Conservation (phyloP, 805 yeast species). For the Yarrowia keelungensis region DNA sequence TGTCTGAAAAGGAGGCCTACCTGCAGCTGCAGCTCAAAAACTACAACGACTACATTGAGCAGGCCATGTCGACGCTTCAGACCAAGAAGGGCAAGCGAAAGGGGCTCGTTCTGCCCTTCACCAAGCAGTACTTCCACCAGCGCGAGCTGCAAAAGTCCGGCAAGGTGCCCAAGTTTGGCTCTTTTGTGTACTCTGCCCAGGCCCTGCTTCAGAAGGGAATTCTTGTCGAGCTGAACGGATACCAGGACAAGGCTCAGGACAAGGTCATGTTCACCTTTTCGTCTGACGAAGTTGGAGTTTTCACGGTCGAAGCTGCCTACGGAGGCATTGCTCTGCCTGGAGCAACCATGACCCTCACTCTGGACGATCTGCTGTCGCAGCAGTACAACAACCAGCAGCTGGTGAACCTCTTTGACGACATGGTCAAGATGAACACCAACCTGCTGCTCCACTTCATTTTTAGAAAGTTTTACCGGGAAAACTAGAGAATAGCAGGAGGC, state of each 20-base stretch:
- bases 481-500: background rate
- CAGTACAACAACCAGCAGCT: slow-evolving; percentile 72
- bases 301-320: slow-evolving; percentile 75
- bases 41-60: slow-evolving; percentile 58
- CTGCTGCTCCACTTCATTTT: slow-evolving; percentile 72
- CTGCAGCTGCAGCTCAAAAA: slow-evolving; percentile 54
- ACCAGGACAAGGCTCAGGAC: slow-evolving; percentile 57
- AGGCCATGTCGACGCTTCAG: slow-evolving; percentile 60
- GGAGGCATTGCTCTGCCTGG: slow-evolving; percentile 67
- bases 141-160: slow-evolving; percentile 71
- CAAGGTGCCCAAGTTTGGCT: slow-evolving; percentile 74
- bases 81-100: slow-evolving; percentile 49
- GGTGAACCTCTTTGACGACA: slow-evolving; percentile 67
- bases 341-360: slow-evolving; percentile 59
- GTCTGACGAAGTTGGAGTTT: slow-evolving; percentile 74
- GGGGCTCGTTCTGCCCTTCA: slow-evolving; percentile 57
- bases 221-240: slow-evolving; percentile 65
- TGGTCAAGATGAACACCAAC: slow-evolving; percentile 72
- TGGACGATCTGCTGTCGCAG: slow-evolving; percentile 72
- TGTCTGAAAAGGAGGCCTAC: slow-evolving; percentile 57
- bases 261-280: slow-evolving; percentile 77
- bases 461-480: slow-evolving; percentile 71
- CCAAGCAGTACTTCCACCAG: slow-evolving; percentile 78
- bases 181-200: slow-evolving; percentile 76
- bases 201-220: slow-evolving; percentile 77